Percentiles rank a stretch among this genome's conserved stretches.
phyloP scores from a whole-genome alignment of 202 grass and related monocot species.

The Panicum virgatum region DNA sequence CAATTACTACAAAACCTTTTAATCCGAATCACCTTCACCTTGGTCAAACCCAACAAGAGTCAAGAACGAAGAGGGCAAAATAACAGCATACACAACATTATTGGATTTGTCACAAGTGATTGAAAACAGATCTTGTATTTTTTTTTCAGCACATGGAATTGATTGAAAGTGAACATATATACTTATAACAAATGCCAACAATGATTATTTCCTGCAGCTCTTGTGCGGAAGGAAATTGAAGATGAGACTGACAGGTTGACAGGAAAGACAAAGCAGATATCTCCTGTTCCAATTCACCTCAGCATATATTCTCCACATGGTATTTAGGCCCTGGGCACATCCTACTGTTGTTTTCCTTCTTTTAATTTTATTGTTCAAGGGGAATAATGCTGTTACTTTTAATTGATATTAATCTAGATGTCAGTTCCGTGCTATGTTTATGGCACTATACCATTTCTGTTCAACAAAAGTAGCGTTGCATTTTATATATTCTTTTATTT shows the following conservation, averaged over 20 bases:
- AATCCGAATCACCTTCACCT: neutral
- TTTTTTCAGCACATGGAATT: constrained; percentile 21
- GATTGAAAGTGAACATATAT: neutral
- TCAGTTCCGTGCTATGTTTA: neutral
- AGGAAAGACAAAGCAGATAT: constrained; percentile 92
- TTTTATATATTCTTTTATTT: neutral
- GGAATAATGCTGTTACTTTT: neutral
- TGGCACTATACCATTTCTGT: neutral
- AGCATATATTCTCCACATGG: constrained; percentile 92
- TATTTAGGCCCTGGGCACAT: constrained; percentile 30
- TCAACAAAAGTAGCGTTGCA: constrained; percentile 14
- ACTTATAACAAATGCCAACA: neutral
- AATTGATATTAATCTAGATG: neutral
- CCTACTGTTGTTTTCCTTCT: neutral
- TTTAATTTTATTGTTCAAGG: neutral
- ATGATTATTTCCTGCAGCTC: constrained; percentile 52
- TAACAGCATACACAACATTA: neutral
- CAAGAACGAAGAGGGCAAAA: neutral
- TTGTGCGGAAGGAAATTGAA: constrained; percentile 93
- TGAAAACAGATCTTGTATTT: neutral
- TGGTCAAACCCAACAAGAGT: neutral
- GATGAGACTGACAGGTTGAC: constrained; percentile 94
- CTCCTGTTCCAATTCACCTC: constrained; percentile 92
- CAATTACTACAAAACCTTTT: neutral
- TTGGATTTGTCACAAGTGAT: neutral